Evolutionary conservation across 2,329 filamentous ascomycete species (phyloP).

Genomic region (Fusarium mexicanum): DNA sequence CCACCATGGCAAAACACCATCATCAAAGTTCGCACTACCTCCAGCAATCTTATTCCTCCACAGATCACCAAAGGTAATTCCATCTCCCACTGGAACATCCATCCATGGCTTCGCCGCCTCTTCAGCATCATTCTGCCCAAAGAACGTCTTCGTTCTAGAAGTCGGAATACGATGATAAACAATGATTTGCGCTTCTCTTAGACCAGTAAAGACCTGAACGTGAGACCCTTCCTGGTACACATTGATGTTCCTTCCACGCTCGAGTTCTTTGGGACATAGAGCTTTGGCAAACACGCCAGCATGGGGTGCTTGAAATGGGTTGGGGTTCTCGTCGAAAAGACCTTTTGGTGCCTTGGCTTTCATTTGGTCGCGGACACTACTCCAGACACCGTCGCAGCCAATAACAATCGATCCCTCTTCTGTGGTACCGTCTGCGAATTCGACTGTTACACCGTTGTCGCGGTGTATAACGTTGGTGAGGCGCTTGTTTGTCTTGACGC

Average conservation of each 20-base stretch:
- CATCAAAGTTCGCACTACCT: constrained; percentile 21
- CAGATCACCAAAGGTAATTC: constrained; percentile 11
- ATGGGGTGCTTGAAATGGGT: constrained; percentile 11
- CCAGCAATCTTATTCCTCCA: constrained; percentile 19
- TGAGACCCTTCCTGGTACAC: constrained; percentile 13
- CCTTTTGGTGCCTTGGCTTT: constrained; percentile 7
- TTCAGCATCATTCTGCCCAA: constrained; percentile 20
- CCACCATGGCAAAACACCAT: constrained; percentile 21
- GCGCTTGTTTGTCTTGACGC: constrained; percentile 17
- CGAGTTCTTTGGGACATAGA: background rate
- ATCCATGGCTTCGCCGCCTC: constrained; percentile 12
- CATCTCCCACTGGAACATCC: constrained; percentile 1
- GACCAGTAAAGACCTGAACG: constrained; percentile 19
- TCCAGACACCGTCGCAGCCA: constrained; percentile 18
- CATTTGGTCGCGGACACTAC: constrained; percentile 20
- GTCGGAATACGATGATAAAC: constrained; percentile 13
- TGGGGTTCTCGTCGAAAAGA: constrained; percentile 5
- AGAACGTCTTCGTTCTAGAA: constrained; percentile 7
- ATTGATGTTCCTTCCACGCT: background rate
- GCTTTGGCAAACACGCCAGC: constrained; percentile 9
- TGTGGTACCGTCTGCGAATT: constrained; percentile 9
- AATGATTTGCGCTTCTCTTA: constrained; percentile 3
- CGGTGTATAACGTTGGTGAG: background rate
- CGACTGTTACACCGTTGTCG: background rate
- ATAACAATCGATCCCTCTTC: background rate